Conservation (phyloP, 2,329 filamentous ascomycete genomes). For the Lasiodiplodia citricola region DNA sequence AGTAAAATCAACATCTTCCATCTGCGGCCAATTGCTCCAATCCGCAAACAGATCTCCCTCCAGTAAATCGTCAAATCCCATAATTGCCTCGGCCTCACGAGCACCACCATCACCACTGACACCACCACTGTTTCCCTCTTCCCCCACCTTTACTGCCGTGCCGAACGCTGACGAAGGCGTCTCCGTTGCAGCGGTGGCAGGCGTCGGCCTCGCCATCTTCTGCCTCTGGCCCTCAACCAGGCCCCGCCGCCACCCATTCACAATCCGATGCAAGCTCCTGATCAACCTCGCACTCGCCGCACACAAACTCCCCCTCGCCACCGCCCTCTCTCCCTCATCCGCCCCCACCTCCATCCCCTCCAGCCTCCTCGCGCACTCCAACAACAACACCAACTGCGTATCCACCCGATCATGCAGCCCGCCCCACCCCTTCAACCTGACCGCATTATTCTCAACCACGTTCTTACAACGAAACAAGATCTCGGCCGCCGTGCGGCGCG, state of each 20-base stretch:
- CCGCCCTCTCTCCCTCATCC: neutral
- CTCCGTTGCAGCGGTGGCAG: neutral
- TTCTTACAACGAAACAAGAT: slow-evolving; percentile 27
- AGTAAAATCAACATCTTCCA: neutral
- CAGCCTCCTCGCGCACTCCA: slow-evolving; percentile 27
- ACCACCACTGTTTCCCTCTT: neutral
- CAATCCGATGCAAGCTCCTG: neutral
- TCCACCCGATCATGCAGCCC: slow-evolving; percentile 28
- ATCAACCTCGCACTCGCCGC: neutral
- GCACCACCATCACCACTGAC: neutral
- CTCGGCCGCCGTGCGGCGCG: slow-evolving; percentile 4
- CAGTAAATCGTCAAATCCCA: neutral
- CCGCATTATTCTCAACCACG: slow-evolving; percentile 30
- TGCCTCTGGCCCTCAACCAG: neutral
- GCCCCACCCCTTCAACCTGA: slow-evolving; percentile 30
- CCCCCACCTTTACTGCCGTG: neutral
- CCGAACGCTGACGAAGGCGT: neutral
- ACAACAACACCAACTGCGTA: slow-evolving; percentile 28
- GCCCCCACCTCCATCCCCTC: slow-evolving; percentile 6
- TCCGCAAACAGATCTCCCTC: neutral
- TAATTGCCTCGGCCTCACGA: neutral
- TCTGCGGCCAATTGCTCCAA: slow-evolving; percentile 18
- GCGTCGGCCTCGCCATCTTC: neutral
- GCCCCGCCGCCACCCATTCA: neutral
- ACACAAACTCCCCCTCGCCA: neutral